Evolutionary conservation across 345 rosid species (phyloP).

Genomic region (Citrus sinensis): DNA sequence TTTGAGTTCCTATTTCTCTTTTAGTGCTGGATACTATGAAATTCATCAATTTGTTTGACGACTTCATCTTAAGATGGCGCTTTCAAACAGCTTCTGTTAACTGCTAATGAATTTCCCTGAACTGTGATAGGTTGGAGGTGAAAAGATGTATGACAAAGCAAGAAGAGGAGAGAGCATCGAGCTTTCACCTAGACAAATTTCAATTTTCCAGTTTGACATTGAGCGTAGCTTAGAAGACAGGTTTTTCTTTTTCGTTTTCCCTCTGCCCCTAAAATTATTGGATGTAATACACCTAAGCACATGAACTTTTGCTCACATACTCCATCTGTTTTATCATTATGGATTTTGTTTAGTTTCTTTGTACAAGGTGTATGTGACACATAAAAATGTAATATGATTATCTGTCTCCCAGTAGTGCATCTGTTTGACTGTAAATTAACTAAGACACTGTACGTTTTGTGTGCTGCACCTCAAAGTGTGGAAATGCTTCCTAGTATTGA

Average conservation of each 20-base stretch:
- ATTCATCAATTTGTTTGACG: neutral
- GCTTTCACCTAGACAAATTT: constrained; percentile 85
- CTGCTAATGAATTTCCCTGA: neutral
- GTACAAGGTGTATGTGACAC: neutral
- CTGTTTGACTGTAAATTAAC: neutral
- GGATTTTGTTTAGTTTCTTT: neutral
- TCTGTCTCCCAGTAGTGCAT: neutral
- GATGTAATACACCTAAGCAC: neutral
- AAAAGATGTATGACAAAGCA: constrained; percentile 95
- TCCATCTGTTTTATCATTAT: neutral
- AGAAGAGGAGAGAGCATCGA: constrained; percentile 91
- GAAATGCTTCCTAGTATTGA: neutral
- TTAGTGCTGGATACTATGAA: neutral
- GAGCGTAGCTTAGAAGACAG: constrained; percentile 95
- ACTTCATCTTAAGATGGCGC: neutral
- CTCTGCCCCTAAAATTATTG: neutral
- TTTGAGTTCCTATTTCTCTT: no score
- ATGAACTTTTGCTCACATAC: neutral
- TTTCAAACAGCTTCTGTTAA: neutral
- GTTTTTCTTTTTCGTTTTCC: constrained; percentile 21
- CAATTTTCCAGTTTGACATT: constrained; percentile 74
- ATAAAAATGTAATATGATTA: neutral
- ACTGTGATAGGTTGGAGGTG: constrained; percentile 74
- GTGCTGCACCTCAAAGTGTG: neutral
- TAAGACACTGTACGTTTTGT: neutral